phyloP scores from a whole-genome alignment of 306 rosid genomes.

The Abrus precatorius region DNA sequence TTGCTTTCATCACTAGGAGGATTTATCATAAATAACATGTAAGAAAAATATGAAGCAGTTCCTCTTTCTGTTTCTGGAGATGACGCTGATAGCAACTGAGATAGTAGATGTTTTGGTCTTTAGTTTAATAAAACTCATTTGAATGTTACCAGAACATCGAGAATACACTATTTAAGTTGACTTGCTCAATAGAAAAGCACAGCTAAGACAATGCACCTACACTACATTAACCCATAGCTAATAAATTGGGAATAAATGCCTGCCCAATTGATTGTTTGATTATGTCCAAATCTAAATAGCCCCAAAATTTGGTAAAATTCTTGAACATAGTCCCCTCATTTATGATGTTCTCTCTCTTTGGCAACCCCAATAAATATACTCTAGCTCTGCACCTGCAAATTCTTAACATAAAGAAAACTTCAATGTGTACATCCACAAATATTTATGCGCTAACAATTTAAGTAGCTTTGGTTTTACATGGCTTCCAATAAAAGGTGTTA shows the following conservation, averaged over 20 bases:
- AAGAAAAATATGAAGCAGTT: constrained; percentile 19
- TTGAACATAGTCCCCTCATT: background rate
- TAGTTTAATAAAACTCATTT: background rate
- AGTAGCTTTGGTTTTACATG: background rate
- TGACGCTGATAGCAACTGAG: background rate
- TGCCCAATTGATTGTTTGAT: background rate
- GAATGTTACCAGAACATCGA: background rate
- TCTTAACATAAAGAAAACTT: too few species aligned
- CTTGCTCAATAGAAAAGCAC: background rate
- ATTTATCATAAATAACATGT: background rate
- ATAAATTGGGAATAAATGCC: background rate
- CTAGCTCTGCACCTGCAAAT: background rate
- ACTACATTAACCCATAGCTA: background rate
- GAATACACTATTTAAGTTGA: background rate
- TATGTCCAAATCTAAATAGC: background rate
- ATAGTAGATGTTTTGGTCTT: background rate
- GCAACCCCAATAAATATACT: background rate
- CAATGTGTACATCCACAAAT: too few species aligned
- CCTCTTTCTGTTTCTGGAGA: background rate
- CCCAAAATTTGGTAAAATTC: background rate
- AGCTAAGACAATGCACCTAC: background rate
- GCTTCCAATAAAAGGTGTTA: background rate
- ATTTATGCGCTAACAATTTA: too few species aligned
- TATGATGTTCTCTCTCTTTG: background rate
- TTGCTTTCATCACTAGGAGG: constrained; percentile 2